Base-by-base conservation (phyloP, 169 alveolate genomes). In the Cystoisospora suis region DNA sequence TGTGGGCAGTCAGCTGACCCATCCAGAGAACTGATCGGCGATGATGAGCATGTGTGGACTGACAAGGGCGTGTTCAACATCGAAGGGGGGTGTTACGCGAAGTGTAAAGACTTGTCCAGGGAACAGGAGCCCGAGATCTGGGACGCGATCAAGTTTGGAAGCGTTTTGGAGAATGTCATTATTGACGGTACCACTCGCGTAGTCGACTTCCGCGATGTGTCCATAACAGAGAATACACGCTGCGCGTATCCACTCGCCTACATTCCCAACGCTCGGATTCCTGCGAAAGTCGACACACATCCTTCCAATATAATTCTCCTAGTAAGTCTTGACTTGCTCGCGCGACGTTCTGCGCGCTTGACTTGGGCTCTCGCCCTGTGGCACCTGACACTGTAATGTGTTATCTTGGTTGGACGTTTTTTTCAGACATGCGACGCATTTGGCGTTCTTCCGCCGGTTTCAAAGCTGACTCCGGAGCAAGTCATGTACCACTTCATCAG, bases 11-110 rank as follows among this genome's bases (percentile, higher is more conserved):
- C 98, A 23, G 99, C 99, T 29, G 99, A 98, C 91, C 98, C 99
- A 29, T 86, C 95, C 27, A 96, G 99, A 86, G 77, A 83, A 69
- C 95, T 98, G 87, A 95, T 98, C 80, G 99, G 99, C 42, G 99
- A 98, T 93, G 99, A 98, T 85, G 99, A 98, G 94, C 99, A 98
- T 91, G 98, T 97, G 79, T 98, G 99, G 99, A 97, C 98, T 6
- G 98, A 97, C 81, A 94, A 93, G 58, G 99, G 99, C 7, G 97
- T 97, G 70, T 98, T 98, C 96, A 98, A 98, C 97, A 97, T 98
- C 86, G 99, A 98, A 95, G 99, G 99, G 59, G 99, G 99, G 38
- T 98, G 99, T 96, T 98, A 98, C 49, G 91, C 91, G 38, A 87
- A 87, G 38, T 87, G 91, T 59, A 61, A 61, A n/a, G 88, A 87